Conservation (phyloP, 345 rosid species). For the Salix viminalis region DNA sequence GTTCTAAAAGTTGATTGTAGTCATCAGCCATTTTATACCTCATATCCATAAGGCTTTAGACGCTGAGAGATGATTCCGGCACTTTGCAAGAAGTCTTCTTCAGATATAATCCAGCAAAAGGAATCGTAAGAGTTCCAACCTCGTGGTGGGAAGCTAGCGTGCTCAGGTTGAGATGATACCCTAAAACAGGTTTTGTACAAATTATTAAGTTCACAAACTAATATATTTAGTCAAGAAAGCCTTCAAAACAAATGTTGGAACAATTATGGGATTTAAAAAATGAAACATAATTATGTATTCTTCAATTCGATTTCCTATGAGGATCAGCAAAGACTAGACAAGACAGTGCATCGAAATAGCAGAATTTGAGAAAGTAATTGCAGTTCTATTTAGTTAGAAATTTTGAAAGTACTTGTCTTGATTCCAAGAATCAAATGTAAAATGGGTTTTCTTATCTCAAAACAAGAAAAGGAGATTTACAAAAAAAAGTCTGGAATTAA, state of each 20-base stretch:
- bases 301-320: not conserved
- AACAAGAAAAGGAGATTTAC: not conserved
- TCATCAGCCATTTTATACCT: constrained; percentile 40
- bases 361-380: not conserved
- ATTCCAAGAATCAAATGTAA: not conserved
- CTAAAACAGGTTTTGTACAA: constrained; percentile 19
- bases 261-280: not conserved
- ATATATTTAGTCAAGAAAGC: not conserved
- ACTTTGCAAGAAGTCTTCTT: constrained; percentile 71
- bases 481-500: not conserved
- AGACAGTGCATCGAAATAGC: not conserved
- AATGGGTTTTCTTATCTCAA: not conserved
- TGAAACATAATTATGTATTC: not conserved
- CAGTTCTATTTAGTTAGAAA: not conserved
- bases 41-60: constrained; percentile 63
- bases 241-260: not conserved
- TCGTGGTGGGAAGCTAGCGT: constrained; percentile 73
- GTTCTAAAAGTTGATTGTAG: not conserved
- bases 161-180: constrained; percentile 29
- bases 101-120: constrained; percentile 82
- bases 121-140: constrained; percentile 98
- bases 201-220: not conserved
- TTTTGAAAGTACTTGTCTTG: not conserved
- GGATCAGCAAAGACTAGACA: not conserved
- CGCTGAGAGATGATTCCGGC: constrained; percentile 59